A percentile compares a stretch with the other conserved stretches of the same genome.
Evolutionary conservation across 1,139 yeast species (phyloP).

Genomic region (Starmera stellimalicola): DNA sequence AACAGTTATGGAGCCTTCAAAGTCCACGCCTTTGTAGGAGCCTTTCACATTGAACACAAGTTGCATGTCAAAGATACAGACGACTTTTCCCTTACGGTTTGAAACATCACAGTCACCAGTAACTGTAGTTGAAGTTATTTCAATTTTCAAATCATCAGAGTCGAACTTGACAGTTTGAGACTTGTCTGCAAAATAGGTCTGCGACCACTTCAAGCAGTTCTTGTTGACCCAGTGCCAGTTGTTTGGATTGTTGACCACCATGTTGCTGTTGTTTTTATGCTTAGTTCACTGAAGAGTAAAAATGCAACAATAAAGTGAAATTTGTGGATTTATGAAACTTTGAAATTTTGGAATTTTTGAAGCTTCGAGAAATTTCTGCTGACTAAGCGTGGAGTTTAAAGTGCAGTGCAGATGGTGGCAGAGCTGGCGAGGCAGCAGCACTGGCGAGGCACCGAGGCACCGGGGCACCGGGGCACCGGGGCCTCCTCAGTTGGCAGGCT

Average conservation of each 20-base stretch:
- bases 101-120: conserved; percentile 75
- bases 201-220: conserved; percentile 72
- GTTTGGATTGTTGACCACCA: conserved; percentile 79
- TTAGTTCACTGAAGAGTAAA: neutral
- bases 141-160: conserved; percentile 27
- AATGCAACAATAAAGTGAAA: too few species aligned
- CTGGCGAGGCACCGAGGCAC: too few species aligned
- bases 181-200: conserved; percentile 41
- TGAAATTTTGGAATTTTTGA: too few species aligned
- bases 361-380: too few species aligned
- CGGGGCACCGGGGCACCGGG: too few species aligned
- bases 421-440: too few species aligned
- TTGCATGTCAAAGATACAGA: conserved; percentile 61
- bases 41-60: conserved; percentile 38
- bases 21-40: conserved; percentile 21
- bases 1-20: conserved; percentile 34
- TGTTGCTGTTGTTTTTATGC: conserved; percentile 15
- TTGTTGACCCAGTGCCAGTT: conserved; percentile 89
- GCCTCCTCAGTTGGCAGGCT: neutral
- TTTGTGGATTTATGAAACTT: too few species aligned
- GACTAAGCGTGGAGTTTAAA: too few species aligned
- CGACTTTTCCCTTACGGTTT: conserved; percentile 72
- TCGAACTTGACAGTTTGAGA: conserved; percentile 30
- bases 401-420: too few species aligned
- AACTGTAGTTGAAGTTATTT: conserved; percentile 33